Conservation (phyloP, 2,329 filamentous ascomycete genomes). For the Fusarium sp. region DNA sequence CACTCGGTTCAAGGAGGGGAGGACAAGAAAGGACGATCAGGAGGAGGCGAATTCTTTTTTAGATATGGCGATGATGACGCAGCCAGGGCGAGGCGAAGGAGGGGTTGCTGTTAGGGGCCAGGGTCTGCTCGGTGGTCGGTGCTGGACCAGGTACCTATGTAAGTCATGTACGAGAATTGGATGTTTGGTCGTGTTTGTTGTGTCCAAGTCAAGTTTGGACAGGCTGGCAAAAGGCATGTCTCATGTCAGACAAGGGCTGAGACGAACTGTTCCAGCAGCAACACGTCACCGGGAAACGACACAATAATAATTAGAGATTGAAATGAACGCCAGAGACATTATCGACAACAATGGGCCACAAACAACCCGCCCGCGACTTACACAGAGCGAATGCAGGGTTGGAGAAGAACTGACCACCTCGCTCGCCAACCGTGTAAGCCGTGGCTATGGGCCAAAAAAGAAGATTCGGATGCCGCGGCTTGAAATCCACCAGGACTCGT, state of each 20-base stretch:
- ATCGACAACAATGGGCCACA: neutral
- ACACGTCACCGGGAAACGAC: neutral
- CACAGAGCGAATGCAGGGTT: constrained; percentile 22
- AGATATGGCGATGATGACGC: constrained; percentile 23
- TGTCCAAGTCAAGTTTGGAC: neutral
- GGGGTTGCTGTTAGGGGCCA: neutral
- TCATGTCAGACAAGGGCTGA: neutral
- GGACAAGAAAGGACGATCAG: constrained; percentile 17
- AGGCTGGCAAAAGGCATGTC: neutral
- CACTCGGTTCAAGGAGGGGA: neutral
- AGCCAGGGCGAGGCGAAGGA: neutral
- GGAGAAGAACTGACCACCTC: constrained; percentile 6
- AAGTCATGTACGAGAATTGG: constrained; percentile 26
- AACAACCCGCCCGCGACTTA: constrained; percentile 10
- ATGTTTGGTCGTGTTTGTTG: neutral
- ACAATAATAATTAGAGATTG: neutral
- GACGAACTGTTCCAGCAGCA: neutral
- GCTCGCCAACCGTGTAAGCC: constrained; percentile 10
- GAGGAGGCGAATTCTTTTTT: constrained; percentile 1
- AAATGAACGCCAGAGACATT: neutral
- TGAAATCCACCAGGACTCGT: constrained; percentile 12
- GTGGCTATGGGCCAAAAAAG: neutral
- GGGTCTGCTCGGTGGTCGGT: constrained; percentile 10
- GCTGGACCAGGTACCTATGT: neutral
- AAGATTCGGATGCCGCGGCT: constrained; percentile 27